Percentiles rank a stretch among this genome's conserved stretches.
Evolutionary conservation across 495 filamentous ascomycete species (phyloP).

Genomic region (Beverwykella pulmonaria): DNA sequence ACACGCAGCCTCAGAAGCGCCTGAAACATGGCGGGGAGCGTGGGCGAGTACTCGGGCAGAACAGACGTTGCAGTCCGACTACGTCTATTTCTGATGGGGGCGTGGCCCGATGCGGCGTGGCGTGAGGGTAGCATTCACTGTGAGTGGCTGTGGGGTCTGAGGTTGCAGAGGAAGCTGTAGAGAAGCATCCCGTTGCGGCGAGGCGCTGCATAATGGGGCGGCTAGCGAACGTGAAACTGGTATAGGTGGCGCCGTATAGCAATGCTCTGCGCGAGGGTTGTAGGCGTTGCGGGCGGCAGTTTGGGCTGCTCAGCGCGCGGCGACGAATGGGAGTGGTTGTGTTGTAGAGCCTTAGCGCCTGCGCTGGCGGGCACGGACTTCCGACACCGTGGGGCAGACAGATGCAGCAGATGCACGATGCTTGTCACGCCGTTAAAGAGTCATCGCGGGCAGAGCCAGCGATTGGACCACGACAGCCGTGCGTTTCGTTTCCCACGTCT

Average conservation of each 20-base stretch:
- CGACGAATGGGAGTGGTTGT: constrained; percentile 29
- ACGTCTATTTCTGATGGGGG: constrained; percentile 20
- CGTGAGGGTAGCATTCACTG: background rate
- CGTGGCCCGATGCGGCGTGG: constrained; percentile 11
- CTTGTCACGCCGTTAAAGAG: too few species aligned
- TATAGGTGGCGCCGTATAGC: constrained; percentile 14
- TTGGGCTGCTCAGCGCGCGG: constrained; percentile 15
- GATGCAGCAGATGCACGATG: background rate
- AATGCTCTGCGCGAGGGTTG: constrained; percentile 6
- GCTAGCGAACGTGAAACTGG: constrained; percentile 31
- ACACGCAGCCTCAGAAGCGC: constrained; percentile 17
- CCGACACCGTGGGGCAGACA: background rate
- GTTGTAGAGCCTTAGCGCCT: constrained; percentile 29
- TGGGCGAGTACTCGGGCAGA: constrained; percentile 35
- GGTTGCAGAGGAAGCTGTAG: constrained; percentile 24
- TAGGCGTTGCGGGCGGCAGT: constrained; percentile 22
- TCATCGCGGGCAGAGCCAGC: constrained; percentile 17
- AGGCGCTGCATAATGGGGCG: constrained; percentile 28
- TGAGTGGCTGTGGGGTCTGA: constrained; percentile 32
- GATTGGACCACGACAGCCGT: constrained; percentile 25
- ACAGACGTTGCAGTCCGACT: background rate
- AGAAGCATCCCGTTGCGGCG: constrained; percentile 12
- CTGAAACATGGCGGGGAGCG: constrained; percentile 25
- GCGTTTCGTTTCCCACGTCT: constrained; percentile 26
- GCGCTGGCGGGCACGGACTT: constrained; percentile 11